Percentiles rank a stretch among this genome's conserved stretches.
Conservation (phyloP, 108 stramenopile genomes). For the Schizochytrium sp. region DNA sequence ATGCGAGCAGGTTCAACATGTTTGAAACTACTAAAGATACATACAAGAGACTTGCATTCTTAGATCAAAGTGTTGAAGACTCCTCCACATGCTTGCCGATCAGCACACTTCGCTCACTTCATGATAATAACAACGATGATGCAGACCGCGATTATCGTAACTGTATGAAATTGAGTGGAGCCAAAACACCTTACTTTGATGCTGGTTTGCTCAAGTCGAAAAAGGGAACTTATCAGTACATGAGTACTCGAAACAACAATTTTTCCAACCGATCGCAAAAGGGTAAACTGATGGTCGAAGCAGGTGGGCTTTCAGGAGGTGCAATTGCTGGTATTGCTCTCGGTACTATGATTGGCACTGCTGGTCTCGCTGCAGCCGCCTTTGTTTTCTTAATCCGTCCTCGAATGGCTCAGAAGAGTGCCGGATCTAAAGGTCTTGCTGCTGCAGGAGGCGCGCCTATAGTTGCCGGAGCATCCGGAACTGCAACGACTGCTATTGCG, state of each 20-base stretch:
- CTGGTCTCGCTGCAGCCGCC: background rate
- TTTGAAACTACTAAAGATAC: background rate
- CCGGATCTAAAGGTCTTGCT: too few relatives aligned
- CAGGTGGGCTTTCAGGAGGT: background rate
- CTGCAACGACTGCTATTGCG: background rate
- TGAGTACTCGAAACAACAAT: constrained; percentile 73
- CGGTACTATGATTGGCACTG: background rate
- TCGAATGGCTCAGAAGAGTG: background rate
- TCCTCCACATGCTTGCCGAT: constrained; percentile 22
- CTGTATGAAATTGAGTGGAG: constrained; percentile 73
- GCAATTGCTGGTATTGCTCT: constrained; percentile 16
- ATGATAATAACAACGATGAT: constrained; percentile 66
- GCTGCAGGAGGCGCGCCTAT: too few relatives aligned
- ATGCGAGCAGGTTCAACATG: background rate
- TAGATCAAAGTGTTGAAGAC: constrained; percentile 67
- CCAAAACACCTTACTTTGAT: constrained; percentile 71
- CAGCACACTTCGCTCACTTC: constrained; percentile 65
- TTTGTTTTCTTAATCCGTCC: background rate
- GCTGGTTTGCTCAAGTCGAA: constrained; percentile 65
- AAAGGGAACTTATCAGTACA: constrained; percentile 64
- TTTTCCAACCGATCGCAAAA: constrained; percentile 70
- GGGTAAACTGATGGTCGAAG: constrained; percentile 46
- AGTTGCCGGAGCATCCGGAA: too few relatives aligned
- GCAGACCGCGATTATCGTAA: constrained; percentile 70
- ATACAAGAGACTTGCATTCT: constrained; percentile 59